Evolutionary conservation across 2,329 filamentous ascomycete species (phyloP).

Genomic region (Colletotrichum australisinense): DNA sequence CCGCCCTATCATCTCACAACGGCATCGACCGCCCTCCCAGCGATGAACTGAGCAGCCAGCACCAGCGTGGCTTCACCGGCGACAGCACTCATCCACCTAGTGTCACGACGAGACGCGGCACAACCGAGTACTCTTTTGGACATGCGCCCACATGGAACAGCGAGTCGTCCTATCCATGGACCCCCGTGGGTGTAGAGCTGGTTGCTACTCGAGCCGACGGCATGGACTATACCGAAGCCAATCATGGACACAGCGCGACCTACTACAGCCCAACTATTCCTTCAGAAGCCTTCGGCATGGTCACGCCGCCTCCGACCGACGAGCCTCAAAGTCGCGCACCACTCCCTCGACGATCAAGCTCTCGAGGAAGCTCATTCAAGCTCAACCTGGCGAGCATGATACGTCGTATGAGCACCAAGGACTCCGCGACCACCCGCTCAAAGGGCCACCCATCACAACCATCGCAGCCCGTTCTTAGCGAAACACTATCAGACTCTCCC

Average conservation of each 20-base stretch:
- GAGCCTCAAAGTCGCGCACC: conserved; percentile 21
- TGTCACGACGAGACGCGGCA: conserved; percentile 23
- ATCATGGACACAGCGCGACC: conserved; percentile 46
- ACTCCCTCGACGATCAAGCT: conserved; percentile 41
- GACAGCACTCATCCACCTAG: conserved; percentile 25
- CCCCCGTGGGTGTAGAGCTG: conserved; percentile 33
- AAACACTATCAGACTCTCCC: conserved; percentile 43
- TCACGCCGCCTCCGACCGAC: conserved; percentile 40
- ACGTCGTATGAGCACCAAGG: conserved; percentile 43
- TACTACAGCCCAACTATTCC: conserved; percentile 56
- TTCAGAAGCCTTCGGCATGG: conserved; percentile 55
- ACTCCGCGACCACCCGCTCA: conserved; percentile 8
- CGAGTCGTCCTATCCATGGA: conserved; percentile 30
- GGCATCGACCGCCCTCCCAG: conserved; percentile 14
- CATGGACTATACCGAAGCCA: conserved; percentile 35
- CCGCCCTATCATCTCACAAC: conserved; percentile 14
- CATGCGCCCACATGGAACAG: conserved; percentile 33
- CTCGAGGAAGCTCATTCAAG: conserved; percentile 48
- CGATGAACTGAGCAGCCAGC: conserved; percentile 4
- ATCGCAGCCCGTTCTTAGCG: conserved; percentile 17
- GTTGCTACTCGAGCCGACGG: conserved; percentile 35
- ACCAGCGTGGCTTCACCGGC: conserved; percentile 25
- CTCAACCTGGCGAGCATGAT: conserved; percentile 50
- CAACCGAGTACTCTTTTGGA: conserved; percentile 29
- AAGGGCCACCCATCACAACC: conserved; percentile 18